phyloP scores from a whole-genome alignment of 352 stramenopile species.

The Phytophthora kernoviae region DNA sequence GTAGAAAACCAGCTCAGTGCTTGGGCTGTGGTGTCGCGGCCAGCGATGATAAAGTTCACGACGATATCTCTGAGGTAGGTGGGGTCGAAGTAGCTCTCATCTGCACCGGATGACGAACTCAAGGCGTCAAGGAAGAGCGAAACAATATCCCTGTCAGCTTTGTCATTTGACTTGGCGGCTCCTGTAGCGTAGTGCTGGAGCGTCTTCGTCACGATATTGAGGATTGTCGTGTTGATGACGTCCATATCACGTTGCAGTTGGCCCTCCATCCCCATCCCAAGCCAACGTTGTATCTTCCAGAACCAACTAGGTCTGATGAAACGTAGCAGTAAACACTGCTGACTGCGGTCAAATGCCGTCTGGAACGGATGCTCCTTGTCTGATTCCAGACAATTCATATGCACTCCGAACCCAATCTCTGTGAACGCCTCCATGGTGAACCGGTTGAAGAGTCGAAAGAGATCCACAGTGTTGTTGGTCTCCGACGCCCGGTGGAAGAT shows the following conservation, averaged over 20 bases:
- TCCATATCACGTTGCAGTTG: conserved; percentile 41
- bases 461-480: conserved; percentile 30
- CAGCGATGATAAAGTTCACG: conserved; percentile 83
- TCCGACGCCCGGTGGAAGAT: conserved; percentile 25
- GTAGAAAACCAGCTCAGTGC: conserved; percentile 80
- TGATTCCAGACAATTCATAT: conserved; percentile 43
- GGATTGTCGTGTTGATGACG: conserved; percentile 54
- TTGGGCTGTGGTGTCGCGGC: conserved; percentile 76
- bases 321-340: conserved; percentile 31
- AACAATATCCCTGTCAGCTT: conserved; percentile 39
- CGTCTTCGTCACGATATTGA: conserved; percentile 46
- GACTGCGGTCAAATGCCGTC: conserved; percentile 47
- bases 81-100: conserved; percentile 36
- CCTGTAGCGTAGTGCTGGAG: conserved; percentile 21
- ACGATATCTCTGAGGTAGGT: conserved; percentile 72
- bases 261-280: conserved; percentile 39
- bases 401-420: conserved; percentile 60
- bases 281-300: conserved; percentile 47
- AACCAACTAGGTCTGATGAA: conserved; percentile 46
- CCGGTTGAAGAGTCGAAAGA: conserved; percentile 45
- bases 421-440: conserved; percentile 63
- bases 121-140: conserved; percentile 54
- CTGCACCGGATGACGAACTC: conserved; percentile 8
- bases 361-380: conserved; percentile 59
- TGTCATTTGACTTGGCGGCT: not conserved